Conservation (phyloP, 345 rosid species). For the Brassica napus region Da-Ae NC_063445.1:46535001-46535500, state of each 20-base stretch:
- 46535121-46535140: background rate
- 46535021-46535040: too few relatives aligned
- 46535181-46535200: background rate
- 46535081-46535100: background rate
- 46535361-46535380: background rate
- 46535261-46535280: background rate
- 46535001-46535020: too few relatives aligned
- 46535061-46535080: too few relatives aligned
- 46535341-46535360: constrained; percentile 6
- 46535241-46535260: constrained; percentile 1
- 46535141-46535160: background rate
- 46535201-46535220: constrained; percentile 5
- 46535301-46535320: constrained; percentile 25
- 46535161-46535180: background rate
- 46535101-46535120: background rate
- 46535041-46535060: background rate
- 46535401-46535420: too few relatives aligned
- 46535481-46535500: too few relatives aligned
- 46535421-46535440: too few relatives aligned
- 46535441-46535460: too few relatives aligned
- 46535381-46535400: too few relatives aligned
- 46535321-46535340: constrained; percentile 34
- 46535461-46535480: background rate
- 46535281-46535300: constrained; percentile 6
- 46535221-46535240: background rate